Conservation (phyloP, 2,329 filamentous ascomycete species). For the Acephala macrosclerotiorum region DNA sequence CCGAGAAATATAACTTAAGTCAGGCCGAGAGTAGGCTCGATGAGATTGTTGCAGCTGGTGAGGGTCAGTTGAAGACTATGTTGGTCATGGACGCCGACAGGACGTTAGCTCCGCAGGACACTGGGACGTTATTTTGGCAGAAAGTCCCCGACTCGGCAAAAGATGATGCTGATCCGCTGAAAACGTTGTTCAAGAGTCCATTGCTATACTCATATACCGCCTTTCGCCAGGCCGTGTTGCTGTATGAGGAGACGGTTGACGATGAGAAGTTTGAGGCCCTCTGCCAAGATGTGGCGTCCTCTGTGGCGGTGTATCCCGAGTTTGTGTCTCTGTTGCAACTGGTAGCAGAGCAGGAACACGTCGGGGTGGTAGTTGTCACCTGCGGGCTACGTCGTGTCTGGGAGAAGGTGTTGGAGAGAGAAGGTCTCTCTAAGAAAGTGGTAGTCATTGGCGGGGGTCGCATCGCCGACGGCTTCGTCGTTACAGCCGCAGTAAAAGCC, state of each 20-base stretch:
- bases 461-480: slow-evolving; percentile 54
- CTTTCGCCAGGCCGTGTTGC: slow-evolving; percentile 60
- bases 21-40: slow-evolving; percentile 22
- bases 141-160: too few relatives aligned
- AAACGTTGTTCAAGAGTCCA: slow-evolving; percentile 54
- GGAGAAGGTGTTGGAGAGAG: slow-evolving; percentile 58
- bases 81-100: slow-evolving; percentile 66
- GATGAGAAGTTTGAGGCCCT: too few relatives aligned
- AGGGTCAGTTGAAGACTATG: too few relatives aligned
- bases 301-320: slow-evolving; percentile 59
- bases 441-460: slow-evolving; percentile 61
- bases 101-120: slow-evolving; percentile 60
- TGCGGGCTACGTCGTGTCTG: slow-evolving; percentile 61
- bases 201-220: slow-evolving; percentile 60
- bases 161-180: slow-evolving; percentile 43
- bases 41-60: too few relatives aligned
- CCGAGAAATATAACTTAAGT: slow-evolving; percentile 48
- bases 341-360: slow-evolving; percentile 43
- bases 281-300: slow-evolving; percentile 54
- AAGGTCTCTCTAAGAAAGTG: slow-evolving; percentile 51
- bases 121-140: slow-evolving; percentile 58
- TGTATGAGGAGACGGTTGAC: slow-evolving; percentile 67
- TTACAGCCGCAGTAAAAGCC: slow-evolving; percentile 60
- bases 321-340: slow-evolving; percentile 53
- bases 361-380: slow-evolving; percentile 60